A percentile compares a stretch with the other conserved stretches of the same genome.
Evolutionary conservation across 2,329 filamentous ascomycete genomes (phyloP).

Genomic region (Clarireedia homoeocarpa): DNA sequence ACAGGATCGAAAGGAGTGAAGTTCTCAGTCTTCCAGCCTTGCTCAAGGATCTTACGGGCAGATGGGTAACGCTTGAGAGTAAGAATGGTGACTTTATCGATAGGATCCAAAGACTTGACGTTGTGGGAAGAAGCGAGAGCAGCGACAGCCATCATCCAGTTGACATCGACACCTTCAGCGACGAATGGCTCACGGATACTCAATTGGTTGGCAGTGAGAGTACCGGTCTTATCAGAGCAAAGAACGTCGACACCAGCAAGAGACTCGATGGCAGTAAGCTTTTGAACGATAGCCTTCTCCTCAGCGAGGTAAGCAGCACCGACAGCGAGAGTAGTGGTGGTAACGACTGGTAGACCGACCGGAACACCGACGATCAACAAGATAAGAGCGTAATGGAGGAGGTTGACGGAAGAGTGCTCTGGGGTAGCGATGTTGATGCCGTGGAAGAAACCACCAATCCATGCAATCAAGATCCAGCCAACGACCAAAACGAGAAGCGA

Average conservation of each 20-base stretch:
- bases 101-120: conserved; percentile 69
- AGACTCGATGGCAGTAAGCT: conserved; percentile 71
- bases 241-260: conserved; percentile 69
- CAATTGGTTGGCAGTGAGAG: conserved; percentile 66
- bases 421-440: conserved; percentile 55
- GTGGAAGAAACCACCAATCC: conserved; percentile 75
- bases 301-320: conserved; percentile 70
- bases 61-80: conserved; percentile 71
- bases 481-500: conserved; percentile 67
- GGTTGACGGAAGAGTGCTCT: conserved; percentile 49
- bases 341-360: conserved; percentile 72
- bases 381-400: conserved; percentile 62
- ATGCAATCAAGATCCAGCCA: conserved; percentile 66
- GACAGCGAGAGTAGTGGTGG: conserved; percentile 69
- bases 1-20: conserved; percentile 74
- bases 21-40: conserved; percentile 70
- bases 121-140: conserved; percentile 73
- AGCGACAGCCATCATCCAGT: conserved; percentile 80
- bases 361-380: conserved; percentile 72
- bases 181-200: conserved; percentile 72
- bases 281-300: conserved; percentile 73
- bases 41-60: conserved; percentile 65
- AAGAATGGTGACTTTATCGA: conserved; percentile 72
- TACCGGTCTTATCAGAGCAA: conserved; percentile 78
- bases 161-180: conserved; percentile 67